Conservation (phyloP, 2,329 filamentous ascomycete genomes). For the Sclerotiophoma versabilis region DNA sequence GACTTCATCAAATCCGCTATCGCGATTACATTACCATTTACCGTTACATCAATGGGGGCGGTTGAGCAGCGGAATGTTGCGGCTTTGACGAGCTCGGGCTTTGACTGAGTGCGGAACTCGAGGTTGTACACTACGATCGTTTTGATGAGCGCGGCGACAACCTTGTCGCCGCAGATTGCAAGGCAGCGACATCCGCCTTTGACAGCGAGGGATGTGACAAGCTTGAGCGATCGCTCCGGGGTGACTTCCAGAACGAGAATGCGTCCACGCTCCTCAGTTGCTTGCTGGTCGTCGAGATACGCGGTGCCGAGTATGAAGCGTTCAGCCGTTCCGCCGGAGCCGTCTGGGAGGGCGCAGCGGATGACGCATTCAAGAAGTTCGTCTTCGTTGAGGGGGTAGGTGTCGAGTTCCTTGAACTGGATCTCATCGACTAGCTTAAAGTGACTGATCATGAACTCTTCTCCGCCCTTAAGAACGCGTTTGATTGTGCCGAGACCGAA, state of each 20-base stretch:
- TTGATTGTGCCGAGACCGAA: conserved; percentile 90
- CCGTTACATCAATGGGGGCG: conserved; percentile 79
- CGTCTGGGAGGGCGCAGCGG: conserved; percentile 72
- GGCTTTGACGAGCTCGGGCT: conserved; percentile 68
- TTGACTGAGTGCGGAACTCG: conserved; percentile 61
- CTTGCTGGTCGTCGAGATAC: conserved; percentile 69
- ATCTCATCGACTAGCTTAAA: conserved; percentile 92
- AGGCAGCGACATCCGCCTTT: conserved; percentile 84
- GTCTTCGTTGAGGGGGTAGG: conserved; percentile 67
- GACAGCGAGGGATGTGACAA: conserved; percentile 72
- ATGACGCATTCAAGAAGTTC: conserved; percentile 89
- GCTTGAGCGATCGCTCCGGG: conserved; percentile 73
- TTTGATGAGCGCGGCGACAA: conserved; percentile 89
- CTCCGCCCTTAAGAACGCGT: conserved; percentile 71
- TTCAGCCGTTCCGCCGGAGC: conserved; percentile 66
- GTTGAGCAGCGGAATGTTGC: conserved; percentile 83
- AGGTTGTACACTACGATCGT: conserved; percentile 71
- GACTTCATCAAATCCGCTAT: conserved; percentile 96
- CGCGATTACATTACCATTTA: conserved; percentile 77
- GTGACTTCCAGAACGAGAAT: conserved; percentile 87
- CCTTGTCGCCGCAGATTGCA: conserved; percentile 72
- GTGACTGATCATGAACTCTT: conserved; percentile 79
- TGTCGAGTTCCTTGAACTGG: conserved; percentile 78
- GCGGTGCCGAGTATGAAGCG: conserved; percentile 92
- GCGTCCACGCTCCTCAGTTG: conserved; percentile 68